Conservation (phyloP, 768 basidiomycete species). For the Porphyrellus cyaneotinctus region DNA sequence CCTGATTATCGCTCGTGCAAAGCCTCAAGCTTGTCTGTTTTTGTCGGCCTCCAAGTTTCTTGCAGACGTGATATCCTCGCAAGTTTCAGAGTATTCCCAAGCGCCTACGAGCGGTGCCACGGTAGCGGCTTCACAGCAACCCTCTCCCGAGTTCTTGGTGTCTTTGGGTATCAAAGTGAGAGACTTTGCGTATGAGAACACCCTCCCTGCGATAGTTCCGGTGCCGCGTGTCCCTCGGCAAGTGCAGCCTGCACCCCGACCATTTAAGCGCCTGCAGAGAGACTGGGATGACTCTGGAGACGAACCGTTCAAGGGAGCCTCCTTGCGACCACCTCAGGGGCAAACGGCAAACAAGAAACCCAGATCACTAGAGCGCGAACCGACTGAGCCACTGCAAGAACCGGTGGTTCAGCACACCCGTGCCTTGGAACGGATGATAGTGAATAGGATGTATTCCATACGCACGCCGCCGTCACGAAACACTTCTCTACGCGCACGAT, state of each 20-base stretch:
- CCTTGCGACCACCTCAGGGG: slow-evolving; percentile 7
- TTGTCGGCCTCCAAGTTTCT: slow-evolving; percentile 22
- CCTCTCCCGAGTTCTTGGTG: slow-evolving; percentile 29
- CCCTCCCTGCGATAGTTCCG: slow-evolving; percentile 55
- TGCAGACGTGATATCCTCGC: slow-evolving; percentile 3
- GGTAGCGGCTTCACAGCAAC: slow-evolving; percentile 30
- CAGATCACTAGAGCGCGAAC: slow-evolving; percentile 27
- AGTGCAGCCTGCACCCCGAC: slow-evolving; percentile 40
- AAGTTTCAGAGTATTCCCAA: slow-evolving; percentile 18
- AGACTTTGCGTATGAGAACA: slow-evolving; percentile 69
- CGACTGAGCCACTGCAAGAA: slow-evolving; percentile 35
- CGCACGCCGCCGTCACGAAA: slow-evolving; percentile 5
- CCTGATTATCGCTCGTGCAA: slow-evolving; percentile 24
- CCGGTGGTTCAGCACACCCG: slow-evolving; percentile 14
- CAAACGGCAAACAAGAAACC: slow-evolving; percentile 20
- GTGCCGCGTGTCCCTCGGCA: slow-evolving; percentile 46
- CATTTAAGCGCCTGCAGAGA: slow-evolving; percentile 37
- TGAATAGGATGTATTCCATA: slow-evolving; percentile 17
- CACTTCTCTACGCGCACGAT: slow-evolving; percentile 5
- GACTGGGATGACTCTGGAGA: slow-evolving; percentile 29
- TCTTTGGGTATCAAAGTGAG: slow-evolving; percentile 41
- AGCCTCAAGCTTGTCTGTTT: slow-evolving; percentile 32
- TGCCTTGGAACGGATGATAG: slow-evolving; percentile 16
- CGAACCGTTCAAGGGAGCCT: slow-evolving; percentile 1
- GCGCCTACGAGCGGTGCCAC: slow-evolving; percentile 3